Evolutionary conservation across 23 red algal genomes (phyloP), one percentile per base, ranked within the genome.

Genomic region (Agarophyton chilense): DNA sequence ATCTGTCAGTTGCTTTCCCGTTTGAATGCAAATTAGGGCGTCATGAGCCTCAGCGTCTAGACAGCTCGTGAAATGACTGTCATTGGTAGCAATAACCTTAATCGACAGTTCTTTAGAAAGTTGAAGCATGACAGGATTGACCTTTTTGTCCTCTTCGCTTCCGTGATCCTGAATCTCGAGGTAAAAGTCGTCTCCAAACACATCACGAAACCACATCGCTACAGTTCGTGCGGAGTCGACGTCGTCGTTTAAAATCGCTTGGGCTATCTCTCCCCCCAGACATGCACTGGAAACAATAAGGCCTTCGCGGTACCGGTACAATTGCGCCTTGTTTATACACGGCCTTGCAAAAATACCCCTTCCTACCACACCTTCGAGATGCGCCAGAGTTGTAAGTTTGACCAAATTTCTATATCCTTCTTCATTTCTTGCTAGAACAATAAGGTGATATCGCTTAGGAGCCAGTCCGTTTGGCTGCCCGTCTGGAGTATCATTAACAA

Each of bases 131-230:
- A 66, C 73, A 2, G 82, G 67, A 54, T 95, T 94, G 17, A 95
- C 96, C 42, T 90, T 72, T 31, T 71, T 79, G 52, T 98, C 89
- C 80, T 93, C 84, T n/a, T 73, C 70, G 39, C 83, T 72, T 24
- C 92, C 96, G 75, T 98, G 96, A 55, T 95, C 93, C 93, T 95
- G 92, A 19, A 98, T 86, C 77, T 98, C 96, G 19, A 98, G 93
- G 56, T 92, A 98, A 78, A 93, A 98, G 60, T 98, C 93, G 25
- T 82, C 88, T 44, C 93, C 93, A 79, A 98, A 98, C 28, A 86
- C 79, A 81, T 98, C 96, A 36, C 87, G 92, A 72, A 91, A 98
- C 96, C 96, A 98, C 14, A 49, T 84, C 12, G 96, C 96, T 22
- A 95, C 71, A 55, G 72, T 73, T 12, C 83, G 49, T 8, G 96